Percentiles rank a stretch among this genome's conserved stretches.
Evolutionary conservation across 768 basidiomycete genomes (phyloP).

Genomic region (Suillus alpinus): DNA sequence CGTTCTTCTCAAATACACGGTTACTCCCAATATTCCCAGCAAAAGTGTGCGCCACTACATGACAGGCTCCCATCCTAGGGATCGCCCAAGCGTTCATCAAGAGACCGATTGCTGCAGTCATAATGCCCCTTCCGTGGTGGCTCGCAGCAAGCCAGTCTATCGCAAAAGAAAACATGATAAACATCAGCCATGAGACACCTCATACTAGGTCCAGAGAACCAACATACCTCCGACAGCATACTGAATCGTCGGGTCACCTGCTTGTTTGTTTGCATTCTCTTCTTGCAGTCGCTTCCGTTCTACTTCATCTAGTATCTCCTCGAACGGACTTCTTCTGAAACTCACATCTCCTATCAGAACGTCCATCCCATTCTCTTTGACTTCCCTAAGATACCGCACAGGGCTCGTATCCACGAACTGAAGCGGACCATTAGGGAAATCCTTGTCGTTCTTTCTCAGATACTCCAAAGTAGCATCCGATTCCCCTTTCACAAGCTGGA

Average conservation of each 20-base stretch:
- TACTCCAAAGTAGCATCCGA: slow-evolving; percentile 21
- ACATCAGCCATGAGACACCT: not conserved
- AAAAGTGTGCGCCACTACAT: slow-evolving; percentile 44
- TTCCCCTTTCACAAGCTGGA: slow-evolving; percentile 17
- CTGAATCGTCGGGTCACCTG: slow-evolving; percentile 54
- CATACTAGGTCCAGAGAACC: not conserved
- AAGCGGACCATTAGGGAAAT: slow-evolving; percentile 21
- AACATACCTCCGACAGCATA: slow-evolving; percentile 62
- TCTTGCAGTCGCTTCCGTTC: slow-evolving; percentile 33
- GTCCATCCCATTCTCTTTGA: slow-evolving; percentile 53
- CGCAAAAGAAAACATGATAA: not conserved
- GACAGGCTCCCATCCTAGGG: slow-evolving; percentile 54
- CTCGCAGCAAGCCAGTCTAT: slow-evolving; percentile 61
- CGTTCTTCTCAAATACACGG: slow-evolving; percentile 67
- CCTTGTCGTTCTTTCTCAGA: slow-evolving; percentile 15
- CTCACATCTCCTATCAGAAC: slow-evolving; percentile 45
- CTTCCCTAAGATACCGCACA: slow-evolving; percentile 49
- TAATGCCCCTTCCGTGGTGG: slow-evolving; percentile 68
- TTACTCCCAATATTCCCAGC: slow-evolving; percentile 57
- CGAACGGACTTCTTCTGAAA: slow-evolving; percentile 24
- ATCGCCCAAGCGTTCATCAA: slow-evolving; percentile 59
- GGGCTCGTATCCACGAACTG: slow-evolving; percentile 45
- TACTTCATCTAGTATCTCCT: slow-evolving; percentile 34
- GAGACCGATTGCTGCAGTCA: slow-evolving; percentile 60
- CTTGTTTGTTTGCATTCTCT: slow-evolving; percentile 38